Conservation (phyloP, 2,329 filamentous ascomycete species). For the Claviceps sp. region DNA sequence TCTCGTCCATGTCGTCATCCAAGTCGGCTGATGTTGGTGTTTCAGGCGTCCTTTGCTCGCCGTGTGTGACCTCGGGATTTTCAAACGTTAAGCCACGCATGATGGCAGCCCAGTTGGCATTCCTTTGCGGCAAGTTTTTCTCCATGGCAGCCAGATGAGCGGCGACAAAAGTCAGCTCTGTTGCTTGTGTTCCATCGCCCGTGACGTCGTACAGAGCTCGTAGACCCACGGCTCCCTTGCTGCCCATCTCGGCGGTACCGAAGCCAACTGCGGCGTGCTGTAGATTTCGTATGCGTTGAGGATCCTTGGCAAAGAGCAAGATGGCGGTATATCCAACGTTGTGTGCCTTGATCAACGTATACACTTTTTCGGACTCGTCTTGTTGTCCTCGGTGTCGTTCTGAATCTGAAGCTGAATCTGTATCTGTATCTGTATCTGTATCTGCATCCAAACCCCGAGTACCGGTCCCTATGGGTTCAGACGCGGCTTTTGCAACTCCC, state of each 20-base stretch:
- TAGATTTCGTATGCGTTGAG: constrained; percentile 47
- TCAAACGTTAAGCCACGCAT: constrained; percentile 68
- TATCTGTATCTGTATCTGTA: neutral
- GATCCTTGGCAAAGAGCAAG: constrained; percentile 65
- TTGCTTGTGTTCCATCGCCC: constrained; percentile 19
- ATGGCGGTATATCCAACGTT: constrained; percentile 86
- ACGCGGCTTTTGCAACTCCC: neutral
- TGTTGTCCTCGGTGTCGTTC: neutral
- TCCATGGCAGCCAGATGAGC: constrained; percentile 88
- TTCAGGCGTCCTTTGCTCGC: constrained; percentile 7
- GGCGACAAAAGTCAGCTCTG: constrained; percentile 71
- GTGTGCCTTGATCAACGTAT: constrained; percentile 55
- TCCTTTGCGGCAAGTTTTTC: constrained; percentile 58
- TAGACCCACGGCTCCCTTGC: constrained; percentile 83
- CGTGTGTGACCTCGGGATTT: constrained; percentile 31
- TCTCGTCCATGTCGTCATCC: constrained; percentile 10
- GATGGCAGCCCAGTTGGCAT: constrained; percentile 79
- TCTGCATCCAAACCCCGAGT: neutral
- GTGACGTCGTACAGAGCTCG: constrained; percentile 45
- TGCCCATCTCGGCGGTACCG: constrained; percentile 78
- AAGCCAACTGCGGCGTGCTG: constrained; percentile 74
- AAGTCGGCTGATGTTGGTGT: constrained; percentile 1
- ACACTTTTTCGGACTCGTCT: constrained; percentile 28
- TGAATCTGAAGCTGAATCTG: neutral
- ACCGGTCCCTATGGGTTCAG: constrained; percentile 7